Conservation (phyloP, 768 basidiomycete genomes). For the Clitopilus hobsonii region DNA sequence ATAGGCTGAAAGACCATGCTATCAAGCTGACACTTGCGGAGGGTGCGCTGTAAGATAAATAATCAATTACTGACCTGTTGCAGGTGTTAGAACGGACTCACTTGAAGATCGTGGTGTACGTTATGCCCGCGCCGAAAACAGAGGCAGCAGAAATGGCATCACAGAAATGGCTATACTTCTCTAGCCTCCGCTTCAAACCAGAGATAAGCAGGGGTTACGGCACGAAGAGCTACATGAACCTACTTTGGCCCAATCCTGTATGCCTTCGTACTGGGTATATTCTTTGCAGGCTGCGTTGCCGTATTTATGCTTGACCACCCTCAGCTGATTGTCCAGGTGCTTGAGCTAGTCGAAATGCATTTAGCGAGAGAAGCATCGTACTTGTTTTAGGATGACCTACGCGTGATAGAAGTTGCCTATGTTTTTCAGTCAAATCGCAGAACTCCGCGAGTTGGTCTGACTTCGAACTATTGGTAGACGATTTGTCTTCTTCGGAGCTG, state of each 20-base stretch:
- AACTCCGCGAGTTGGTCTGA: too few relatives aligned
- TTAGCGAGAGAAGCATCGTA: too few relatives aligned
- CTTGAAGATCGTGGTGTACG: background rate
- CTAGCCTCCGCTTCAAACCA: background rate
- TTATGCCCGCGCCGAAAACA: background rate
- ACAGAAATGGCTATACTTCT: background rate
- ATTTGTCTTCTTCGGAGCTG: too few relatives aligned
- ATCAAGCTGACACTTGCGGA: background rate
- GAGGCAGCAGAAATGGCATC: background rate
- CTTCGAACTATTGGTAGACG: too few relatives aligned
- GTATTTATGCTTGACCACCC: background rate
- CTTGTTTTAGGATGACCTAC: too few relatives aligned
- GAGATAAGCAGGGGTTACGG: background rate
- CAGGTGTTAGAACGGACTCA: background rate
- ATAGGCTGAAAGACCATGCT: background rate
- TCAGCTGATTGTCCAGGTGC: background rate
- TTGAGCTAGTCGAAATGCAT: too few relatives aligned
- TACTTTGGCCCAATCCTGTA: background rate
- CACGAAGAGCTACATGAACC: background rate
- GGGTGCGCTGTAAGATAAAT: background rate
- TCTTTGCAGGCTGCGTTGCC: background rate
- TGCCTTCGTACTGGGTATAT: background rate
- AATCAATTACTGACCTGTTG: background rate
- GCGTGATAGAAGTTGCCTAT: too few relatives aligned
- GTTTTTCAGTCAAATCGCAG: too few relatives aligned